Evolutionary conservation across 139 green algal species (phyloP), one percentile per base, ranked within the genome.

Genomic region (Micromonas pusilla): DNA sequence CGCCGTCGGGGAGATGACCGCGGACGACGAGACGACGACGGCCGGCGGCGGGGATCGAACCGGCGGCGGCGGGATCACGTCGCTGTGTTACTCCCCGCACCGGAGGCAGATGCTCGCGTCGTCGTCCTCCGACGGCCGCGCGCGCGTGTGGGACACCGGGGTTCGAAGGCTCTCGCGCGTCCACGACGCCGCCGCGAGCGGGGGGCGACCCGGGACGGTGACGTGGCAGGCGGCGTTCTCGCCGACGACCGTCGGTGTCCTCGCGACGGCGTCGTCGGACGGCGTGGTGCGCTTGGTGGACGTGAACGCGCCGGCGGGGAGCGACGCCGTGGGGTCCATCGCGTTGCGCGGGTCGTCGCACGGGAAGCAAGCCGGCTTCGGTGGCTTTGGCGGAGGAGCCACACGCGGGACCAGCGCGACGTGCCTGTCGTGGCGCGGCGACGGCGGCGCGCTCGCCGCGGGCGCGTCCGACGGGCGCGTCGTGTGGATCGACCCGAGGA

Each of bases 111-210:
- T 52, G 32, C 30, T 72, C 13, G 65, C 33, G n/a, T 52, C 28
- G 4, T 32, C 65, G 65, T 72, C 26, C 4, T 45, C 13, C n/a
- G 65, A 72, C 33, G 65, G 65, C 4, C 36, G 26, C 3, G 65
- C 38, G 4, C n/a, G 30, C 3, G n/a, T 72, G 28, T 72, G 65
- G 65, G 65, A 72, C 65, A 72, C 30, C 65, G 65, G 33, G 33
- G 16, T 57, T 23, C 45, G 45, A 23, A 9, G 45, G 45, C 26
- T 39, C 3, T 25, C n/a, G 4, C 26, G 38, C 13, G 16, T 23
- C 45, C 13, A 45, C n/a, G n/a, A 72, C 3, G 32, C 65, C n/a
- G 33, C 65, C 3, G 26, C 33, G 26, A 45, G 26, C n/a, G 65
- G 23, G 65, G 9, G n/a, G n/a, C n/a, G n/a, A n/a, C 30, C 25